A percentile compares a stretch with the other conserved stretches of the same genome.
Conservation (phyloP, 306 rosid species). For the Citrullus amarus region DNA sequence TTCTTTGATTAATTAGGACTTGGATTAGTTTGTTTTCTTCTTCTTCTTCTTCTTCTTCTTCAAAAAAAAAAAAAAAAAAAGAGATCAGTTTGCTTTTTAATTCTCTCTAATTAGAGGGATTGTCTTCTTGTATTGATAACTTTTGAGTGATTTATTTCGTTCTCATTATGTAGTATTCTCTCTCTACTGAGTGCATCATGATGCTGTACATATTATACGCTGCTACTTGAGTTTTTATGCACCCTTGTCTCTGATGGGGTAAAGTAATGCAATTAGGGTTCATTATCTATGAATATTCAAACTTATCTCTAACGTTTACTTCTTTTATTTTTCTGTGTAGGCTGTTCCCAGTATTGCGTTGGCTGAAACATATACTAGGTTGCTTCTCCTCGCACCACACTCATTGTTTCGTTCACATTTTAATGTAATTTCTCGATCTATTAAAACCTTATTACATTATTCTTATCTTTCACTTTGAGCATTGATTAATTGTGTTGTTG, state of each 20-base stretch:
- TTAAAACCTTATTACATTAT: slow-evolving; percentile 1
- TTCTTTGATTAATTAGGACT: no score
- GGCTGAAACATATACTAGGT: slow-evolving; percentile 86
- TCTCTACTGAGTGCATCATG: background rate
- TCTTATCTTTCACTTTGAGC: background rate
- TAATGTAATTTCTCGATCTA: slow-evolving; percentile 39
- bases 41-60: no score
- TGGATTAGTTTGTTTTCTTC: no score
- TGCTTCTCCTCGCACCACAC: slow-evolving; percentile 82
- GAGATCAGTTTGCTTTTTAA: no score
- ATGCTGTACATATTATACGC: background rate
- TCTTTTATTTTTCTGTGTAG: slow-evolving; percentile 34
- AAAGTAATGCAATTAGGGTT: background rate
- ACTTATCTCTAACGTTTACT: slow-evolving; percentile 13
- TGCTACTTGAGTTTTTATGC: background rate
- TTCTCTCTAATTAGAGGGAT: no score
- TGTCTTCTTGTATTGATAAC: no score
- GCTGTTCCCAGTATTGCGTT: slow-evolving; percentile 87
- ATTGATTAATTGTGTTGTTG: background rate
- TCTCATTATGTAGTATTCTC: background rate
- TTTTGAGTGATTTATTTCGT: background rate
- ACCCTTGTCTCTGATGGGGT: background rate
- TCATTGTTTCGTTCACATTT: slow-evolving; percentile 88
- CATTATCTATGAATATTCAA: background rate
- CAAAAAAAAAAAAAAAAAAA: no score